Base-by-base conservation (phyloP, 2,329 filamentous ascomycete species). In the Aspergillus fructus region DNA sequence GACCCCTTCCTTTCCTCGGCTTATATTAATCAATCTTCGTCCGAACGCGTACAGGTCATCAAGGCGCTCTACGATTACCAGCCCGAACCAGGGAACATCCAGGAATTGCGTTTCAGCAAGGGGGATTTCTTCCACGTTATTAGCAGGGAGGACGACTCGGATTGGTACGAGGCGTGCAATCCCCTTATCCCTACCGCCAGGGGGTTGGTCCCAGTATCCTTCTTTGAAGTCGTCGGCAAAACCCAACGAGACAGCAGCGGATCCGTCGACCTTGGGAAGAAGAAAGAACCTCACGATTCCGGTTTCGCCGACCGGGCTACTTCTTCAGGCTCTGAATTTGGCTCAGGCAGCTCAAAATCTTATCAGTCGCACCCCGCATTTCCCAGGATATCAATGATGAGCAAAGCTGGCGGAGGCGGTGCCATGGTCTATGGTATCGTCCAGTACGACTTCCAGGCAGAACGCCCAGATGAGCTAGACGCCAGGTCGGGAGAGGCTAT, bases 161-260 rank as follows among this genome's bases (percentile, higher is more conserved):
- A 97, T 73, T 99, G 94, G 93, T 99, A 97, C 82, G 94, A 97
- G 78, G 94, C 93, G 55, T 97, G 92, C 82, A 99, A 99, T 73
- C 94, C 94, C 59, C 85, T 90, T 50, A 82, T 96, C 64, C 91
- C 69, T 68, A 89, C 89, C 76, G 91, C 91, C 50, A 87, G 92
- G 64, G 94, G 94, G 60, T 84, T 99, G 59, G 94, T 99, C 45
- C 94, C 94, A 7, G 94, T 97, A 57, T 86, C 89, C 57, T 97
- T 92, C 78, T 99, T 99, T 76, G 92, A 97, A 74, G 85, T 88
- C 40, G 85, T 99, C 49, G 93, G 92, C 63, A 93, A 94, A 78
- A 96, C 90, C 64, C 93, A 96, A 76, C 84, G 93, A 73, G 90
- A 97, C 74, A 96, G 92, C 76, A 87, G 83, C 55, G 87, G 88